phyloP scores from a whole-genome alignment of 805 yeast species.

The Candida dendrica region DNA sequence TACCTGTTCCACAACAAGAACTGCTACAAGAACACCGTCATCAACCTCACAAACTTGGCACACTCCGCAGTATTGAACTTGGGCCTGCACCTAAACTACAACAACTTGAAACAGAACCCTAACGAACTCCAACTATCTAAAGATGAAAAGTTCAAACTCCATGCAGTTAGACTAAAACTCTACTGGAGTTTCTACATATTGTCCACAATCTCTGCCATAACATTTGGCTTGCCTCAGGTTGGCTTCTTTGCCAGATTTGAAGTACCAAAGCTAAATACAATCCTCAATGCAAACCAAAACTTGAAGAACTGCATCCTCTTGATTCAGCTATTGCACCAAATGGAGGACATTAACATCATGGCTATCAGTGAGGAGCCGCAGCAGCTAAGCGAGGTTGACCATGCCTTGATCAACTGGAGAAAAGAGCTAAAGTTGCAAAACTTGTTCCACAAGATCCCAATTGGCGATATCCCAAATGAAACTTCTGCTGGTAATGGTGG shows the following conservation, averaged over 20 bases:
- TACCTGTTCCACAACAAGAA: constrained; percentile 21
- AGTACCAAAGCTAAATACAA: constrained; percentile 28
- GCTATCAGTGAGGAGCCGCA: background rate
- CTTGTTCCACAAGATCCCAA: constrained; percentile 6
- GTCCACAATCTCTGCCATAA: constrained; percentile 11
- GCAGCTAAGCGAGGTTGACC: background rate
- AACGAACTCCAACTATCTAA: constrained; percentile 3
- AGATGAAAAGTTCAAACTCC: constrained; percentile 17
- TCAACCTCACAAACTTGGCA: constrained; percentile 14
- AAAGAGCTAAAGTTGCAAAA: constrained; percentile 10
- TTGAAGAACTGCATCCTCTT: constrained; percentile 26
- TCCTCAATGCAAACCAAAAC: constrained; percentile 26
- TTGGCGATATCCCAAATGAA: constrained; percentile 7
- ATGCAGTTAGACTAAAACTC: constrained; percentile 27
- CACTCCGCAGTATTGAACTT: constrained; percentile 17
- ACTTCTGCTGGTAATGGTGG: too few species aligned
- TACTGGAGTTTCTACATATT: constrained; percentile 38
- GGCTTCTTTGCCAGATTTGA: constrained; percentile 15
- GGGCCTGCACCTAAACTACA: constrained; percentile 21
- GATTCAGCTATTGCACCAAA: constrained; percentile 22
- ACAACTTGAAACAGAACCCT: constrained; percentile 10
- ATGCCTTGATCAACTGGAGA: constrained; percentile 9
- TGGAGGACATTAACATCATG: constrained; percentile 14
- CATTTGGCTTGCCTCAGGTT: constrained; percentile 19
- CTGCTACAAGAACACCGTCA: constrained; percentile 17